Conservation (phyloP, 106 monocot genomes). For the Posidonia australis region DNA sequence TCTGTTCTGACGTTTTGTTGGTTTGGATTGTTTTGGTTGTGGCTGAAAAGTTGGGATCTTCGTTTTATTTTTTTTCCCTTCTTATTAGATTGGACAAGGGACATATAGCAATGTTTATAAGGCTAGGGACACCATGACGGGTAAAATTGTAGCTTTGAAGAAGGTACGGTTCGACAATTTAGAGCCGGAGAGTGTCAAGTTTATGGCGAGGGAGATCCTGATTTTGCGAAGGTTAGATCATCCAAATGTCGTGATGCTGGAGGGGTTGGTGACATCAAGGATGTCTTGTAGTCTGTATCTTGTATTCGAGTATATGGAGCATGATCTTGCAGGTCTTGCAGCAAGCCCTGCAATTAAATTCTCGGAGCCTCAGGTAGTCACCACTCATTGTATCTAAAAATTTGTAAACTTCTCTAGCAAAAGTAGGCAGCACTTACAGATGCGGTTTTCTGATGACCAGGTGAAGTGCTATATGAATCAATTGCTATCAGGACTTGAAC, state of each 20-base stretch:
- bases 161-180: slow-evolving; percentile 25
- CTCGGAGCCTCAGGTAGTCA: slow-evolving; percentile 21
- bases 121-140: slow-evolving; percentile 20
- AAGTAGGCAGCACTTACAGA: background rate
- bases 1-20: background rate
- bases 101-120: slow-evolving; percentile 31
- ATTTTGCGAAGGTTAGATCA: slow-evolving; percentile 23
- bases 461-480: slow-evolving; percentile 27
- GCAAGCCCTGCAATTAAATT: slow-evolving; percentile 22
- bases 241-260: slow-evolving; percentile 22
- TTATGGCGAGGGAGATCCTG: slow-evolving; percentile 31
- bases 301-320: slow-evolving; percentile 31
- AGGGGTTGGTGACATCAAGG: slow-evolving; percentile 23
- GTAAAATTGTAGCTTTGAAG: slow-evolving; percentile 26
- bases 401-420: background rate
- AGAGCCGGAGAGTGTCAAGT: slow-evolving; percentile 23
- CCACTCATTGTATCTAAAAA: background rate
- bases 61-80: background rate
- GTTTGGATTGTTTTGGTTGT: background rate
- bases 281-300: slow-evolving; percentile 32
- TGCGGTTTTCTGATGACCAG: background rate
- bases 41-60: background rate
- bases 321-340: slow-evolving; percentile 26
- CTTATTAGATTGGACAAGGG: slow-evolving; percentile 22
- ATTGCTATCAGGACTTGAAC: slow-evolving; percentile 24